A percentile compares a stretch with the other conserved stretches of the same genome.
These are phyloP conservation scores for Apophysomyces sp. DNA, from an alignment of 371 early-diverging fungal genomes.

Conservation along the genomic window DNA sequence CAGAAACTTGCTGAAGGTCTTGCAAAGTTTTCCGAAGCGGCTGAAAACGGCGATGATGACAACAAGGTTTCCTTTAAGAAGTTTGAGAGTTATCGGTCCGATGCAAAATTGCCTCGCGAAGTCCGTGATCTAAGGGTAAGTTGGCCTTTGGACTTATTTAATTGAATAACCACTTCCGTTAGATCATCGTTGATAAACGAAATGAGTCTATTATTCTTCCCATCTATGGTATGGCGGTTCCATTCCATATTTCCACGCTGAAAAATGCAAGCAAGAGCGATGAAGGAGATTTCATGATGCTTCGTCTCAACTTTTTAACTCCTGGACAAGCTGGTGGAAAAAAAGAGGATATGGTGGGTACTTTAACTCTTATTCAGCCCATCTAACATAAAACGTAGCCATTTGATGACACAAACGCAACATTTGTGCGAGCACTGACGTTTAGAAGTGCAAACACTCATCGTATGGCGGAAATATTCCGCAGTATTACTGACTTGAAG, in stretches of 20 bases:
- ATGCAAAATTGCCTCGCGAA: slow-evolving; percentile 80
- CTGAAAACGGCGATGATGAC: slow-evolving; percentile 61
- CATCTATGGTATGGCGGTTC: slow-evolving; percentile 96
- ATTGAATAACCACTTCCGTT: slow-evolving; percentile 15
- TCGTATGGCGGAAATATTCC: slow-evolving; percentile 84
- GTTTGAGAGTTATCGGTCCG: slow-evolving; percentile 95
- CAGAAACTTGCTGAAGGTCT: slow-evolving; percentile 79
- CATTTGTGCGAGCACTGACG: slow-evolving; percentile 90
- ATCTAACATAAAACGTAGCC: slow-evolving; percentile 42
- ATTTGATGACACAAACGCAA: slow-evolving; percentile 87
- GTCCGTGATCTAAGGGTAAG: slow-evolving; percentile 62
- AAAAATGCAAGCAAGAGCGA: slow-evolving; percentile 96
- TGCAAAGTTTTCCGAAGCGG: slow-evolving; percentile 69
- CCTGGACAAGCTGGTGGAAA: slow-evolving; percentile 93
- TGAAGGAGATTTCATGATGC: slow-evolving; percentile 91
- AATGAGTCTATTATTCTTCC: slow-evolving; percentile 93
- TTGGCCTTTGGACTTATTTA: neutral
- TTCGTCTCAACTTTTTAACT: slow-evolving; percentile 96
- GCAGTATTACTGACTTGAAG: slow-evolving; percentile 86
- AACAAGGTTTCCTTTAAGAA: slow-evolving; percentile 75
- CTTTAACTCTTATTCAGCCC: neutral
- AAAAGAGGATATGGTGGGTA: slow-evolving; percentile 72
- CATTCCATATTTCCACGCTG: slow-evolving; percentile 97
- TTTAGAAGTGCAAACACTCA: slow-evolving; percentile 86
- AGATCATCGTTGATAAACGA: slow-evolving; percentile 92